Evolutionary conservation across 768 basidiomycete genomes (phyloP).

Genomic region (Xerocomellus dryophilus): DNA sequence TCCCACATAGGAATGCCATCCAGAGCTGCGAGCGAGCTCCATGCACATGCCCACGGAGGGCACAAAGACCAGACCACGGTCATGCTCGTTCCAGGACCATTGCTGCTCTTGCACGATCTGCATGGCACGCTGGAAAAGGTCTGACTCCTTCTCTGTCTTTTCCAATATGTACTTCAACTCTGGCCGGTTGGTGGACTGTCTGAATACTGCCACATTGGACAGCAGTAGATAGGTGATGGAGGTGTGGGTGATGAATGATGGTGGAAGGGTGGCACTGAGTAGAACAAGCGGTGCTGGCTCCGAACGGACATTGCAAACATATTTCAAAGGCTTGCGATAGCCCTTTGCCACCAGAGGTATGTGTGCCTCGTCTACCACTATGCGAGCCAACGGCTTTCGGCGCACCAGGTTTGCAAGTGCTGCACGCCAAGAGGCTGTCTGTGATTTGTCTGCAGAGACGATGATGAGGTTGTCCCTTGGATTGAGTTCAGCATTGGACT

Average conservation of each 20-base stretch:
- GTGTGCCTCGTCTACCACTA: constrained; percentile 28
- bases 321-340: constrained; percentile 8
- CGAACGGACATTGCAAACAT: background rate
- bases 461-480: background rate
- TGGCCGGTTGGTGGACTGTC: background rate
- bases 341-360: constrained; percentile 2
- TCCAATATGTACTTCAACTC: constrained; percentile 10
- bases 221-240: constrained; percentile 1
- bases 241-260: background rate
- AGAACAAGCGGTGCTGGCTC: constrained; percentile 18
- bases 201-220: background rate
- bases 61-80: constrained; percentile 13
- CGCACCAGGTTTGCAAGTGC: background rate
- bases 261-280: constrained; percentile 19
- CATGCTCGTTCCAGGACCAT: fast-evolving
- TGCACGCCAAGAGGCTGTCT: constrained; percentile 1
- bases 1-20: constrained; percentile 16
- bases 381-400: background rate
- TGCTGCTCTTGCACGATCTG: background rate
- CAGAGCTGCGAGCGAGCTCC: background rate
- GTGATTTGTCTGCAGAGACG: constrained; percentile 5
- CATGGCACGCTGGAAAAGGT: background rate
- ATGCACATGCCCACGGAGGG: background rate
- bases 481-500: background rate
- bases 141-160: background rate